Conservation (phyloP, 1,284 basidiomycete species). For the Cronartium quercuum region DNA sequence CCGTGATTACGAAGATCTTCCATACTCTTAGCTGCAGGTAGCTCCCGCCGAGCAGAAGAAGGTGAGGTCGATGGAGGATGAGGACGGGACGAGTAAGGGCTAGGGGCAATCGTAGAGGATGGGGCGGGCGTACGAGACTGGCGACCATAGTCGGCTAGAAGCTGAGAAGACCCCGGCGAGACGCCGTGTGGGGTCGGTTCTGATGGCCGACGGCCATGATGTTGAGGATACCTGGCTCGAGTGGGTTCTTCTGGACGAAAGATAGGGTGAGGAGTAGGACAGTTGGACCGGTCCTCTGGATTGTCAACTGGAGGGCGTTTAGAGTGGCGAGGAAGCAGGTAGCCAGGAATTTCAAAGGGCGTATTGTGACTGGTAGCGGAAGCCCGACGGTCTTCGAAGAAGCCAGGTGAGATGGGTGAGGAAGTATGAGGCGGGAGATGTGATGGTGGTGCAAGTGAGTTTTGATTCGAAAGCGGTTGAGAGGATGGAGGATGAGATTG, state of each 20-base stretch:
- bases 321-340: slow-evolving; percentile 3
- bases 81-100: background rate
- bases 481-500: background rate
- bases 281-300: slow-evolving; percentile 6
- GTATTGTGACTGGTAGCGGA: slow-evolving; percentile 18
- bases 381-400: slow-evolving; percentile 8
- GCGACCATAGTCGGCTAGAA: slow-evolving; percentile 1
- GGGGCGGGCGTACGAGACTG: slow-evolving; percentile 6
- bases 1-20: slow-evolving; percentile 17
- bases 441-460: slow-evolving; percentile 12
- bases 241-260: slow-evolving; percentile 4
- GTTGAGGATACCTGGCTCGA: background rate
- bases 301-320: slow-evolving; percentile 9
- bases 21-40: slow-evolving; percentile 36
- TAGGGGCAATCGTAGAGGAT: background rate
- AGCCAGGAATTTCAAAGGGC: slow-evolving; percentile 16
- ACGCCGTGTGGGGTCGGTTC: background rate
- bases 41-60: slow-evolving; percentile 1
- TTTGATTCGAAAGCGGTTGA: slow-evolving; percentile 9
- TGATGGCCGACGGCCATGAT: slow-evolving; percentile 21
- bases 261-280: slow-evolving; percentile 9
- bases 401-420: slow-evolving; percentile 6
- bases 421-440: slow-evolving; percentile 12
- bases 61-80: background rate
- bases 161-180: slow-evolving; percentile 1